These are phyloP conservation scores for Saccharomycopsis phalli DNA, from an alignment of 1,139 yeast genomes.

Conservation along the genomic window DNA sequence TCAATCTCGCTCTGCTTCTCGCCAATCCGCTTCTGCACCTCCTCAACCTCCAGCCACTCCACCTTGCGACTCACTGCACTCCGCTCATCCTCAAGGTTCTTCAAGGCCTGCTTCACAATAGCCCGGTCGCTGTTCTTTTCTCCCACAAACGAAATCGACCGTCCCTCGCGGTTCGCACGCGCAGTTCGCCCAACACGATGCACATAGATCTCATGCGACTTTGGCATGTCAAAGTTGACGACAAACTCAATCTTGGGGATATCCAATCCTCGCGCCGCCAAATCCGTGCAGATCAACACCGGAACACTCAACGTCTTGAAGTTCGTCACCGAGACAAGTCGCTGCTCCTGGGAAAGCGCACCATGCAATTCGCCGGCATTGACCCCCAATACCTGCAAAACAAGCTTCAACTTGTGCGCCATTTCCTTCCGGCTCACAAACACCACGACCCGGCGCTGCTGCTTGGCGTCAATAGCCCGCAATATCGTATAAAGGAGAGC, in stretches of 20 bases:
- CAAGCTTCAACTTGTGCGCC: constrained; percentile 78
- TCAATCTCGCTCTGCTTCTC: constrained; percentile 51
- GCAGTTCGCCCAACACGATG: constrained; percentile 99
- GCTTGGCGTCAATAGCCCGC: constrained; percentile 51
- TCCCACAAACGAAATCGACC: constrained; percentile 87
- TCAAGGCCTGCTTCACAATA: constrained; percentile 83
- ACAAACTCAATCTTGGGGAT: constrained; percentile 95
- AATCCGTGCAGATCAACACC: constrained; percentile 87
- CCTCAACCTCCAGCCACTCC: constrained; percentile 78
- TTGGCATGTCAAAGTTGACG: constrained; percentile 93
- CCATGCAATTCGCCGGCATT: constrained; percentile 93
- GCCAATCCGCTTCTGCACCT: constrained; percentile 50
- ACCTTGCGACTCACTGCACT: constrained; percentile 76
- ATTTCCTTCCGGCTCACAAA: constrained; percentile 86
- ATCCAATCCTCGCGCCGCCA: constrained; percentile 98
- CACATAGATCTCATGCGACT: constrained; percentile 77
- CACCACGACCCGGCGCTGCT: constrained; percentile 68
- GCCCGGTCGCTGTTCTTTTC: constrained; percentile 77
- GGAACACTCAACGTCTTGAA: constrained; percentile 81
- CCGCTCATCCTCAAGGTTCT: constrained; percentile 31
- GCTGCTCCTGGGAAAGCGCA: constrained; percentile 89
- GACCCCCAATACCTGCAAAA: constrained; percentile 80
- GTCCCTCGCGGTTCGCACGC: constrained; percentile 96
- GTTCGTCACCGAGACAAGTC: constrained; percentile 72
- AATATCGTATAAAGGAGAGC: constrained; percentile 70